Base-by-base conservation (phyloP, 2,329 filamentous ascomycete genomes). In the Plectosphaerella plurivora region DNA sequence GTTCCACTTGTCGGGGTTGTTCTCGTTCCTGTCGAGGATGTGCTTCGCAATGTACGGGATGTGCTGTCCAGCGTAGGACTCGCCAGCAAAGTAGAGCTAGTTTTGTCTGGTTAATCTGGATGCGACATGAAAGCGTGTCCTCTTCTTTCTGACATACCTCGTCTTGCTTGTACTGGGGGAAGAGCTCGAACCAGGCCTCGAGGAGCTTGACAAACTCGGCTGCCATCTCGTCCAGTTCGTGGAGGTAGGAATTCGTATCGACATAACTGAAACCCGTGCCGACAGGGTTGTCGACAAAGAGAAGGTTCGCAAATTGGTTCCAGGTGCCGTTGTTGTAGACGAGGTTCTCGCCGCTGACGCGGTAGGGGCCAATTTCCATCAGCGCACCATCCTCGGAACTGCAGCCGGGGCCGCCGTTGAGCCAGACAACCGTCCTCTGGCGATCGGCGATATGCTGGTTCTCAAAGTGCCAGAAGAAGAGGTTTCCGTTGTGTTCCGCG, bases 401-500 rank as follows among this genome's bases (percentile, higher is more conserved):
- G 71, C 94, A 99, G 25, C 95, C 94, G 1, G 94, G 94, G 0
- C 94, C 95, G 51, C 94, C 95, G 66, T 99, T 99, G 53, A 99
- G 74, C 94, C 95, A 99, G 64, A 99, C 86, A 11, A 99, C 88
- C 3, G 92, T 96, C 53, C 94, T 84, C 68, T 94, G 89, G 61
- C 82, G 84, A 67, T 97, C 89, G 53, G 91, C 93, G 60, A 99
- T 96, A 69, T 99, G 94, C 60, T 89, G 83, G 67, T 97, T 97
- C 67, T 96, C 85, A 67, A 89, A 97, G 65, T 97, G 90, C 94
- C 94, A 99, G 77, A 99, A 99, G 78, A 97, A 99, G 16, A 99
- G 74, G 70, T 97, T 96, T 61, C 91, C 93, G 67, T 97, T 91
- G 68, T 88, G 82, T 59, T 91, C 86, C 18, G 88, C 82, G 35